Evolutionary conservation across 2,329 filamentous ascomycete genomes (phyloP).

Genomic region (Verticillium zaregamsianum): DNA sequence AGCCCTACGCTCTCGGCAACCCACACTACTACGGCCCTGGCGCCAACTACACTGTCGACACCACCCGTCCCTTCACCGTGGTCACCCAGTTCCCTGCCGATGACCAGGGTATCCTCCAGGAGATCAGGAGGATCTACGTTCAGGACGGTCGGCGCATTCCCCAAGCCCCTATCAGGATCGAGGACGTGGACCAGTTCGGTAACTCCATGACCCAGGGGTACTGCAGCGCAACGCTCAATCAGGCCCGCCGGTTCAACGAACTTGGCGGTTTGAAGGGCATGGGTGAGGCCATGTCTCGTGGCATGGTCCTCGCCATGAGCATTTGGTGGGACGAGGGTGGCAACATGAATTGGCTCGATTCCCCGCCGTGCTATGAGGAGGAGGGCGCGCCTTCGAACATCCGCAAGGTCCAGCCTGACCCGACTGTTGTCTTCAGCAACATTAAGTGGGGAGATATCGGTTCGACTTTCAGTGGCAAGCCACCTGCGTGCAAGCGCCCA

Average conservation of each 20-base stretch:
- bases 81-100: constrained; percentile 45
- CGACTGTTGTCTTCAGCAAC: constrained; percentile 50
- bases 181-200: constrained; percentile 22
- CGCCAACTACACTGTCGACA: constrained; percentile 27
- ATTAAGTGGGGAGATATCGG: constrained; percentile 59
- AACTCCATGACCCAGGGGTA: constrained; percentile 31
- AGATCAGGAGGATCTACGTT: constrained; percentile 45
- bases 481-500: too few species aligned
- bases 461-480: constrained; percentile 49
- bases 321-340: constrained; percentile 51
- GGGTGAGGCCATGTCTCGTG: constrained; percentile 39
- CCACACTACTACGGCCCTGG: constrained; percentile 27
- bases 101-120: constrained; percentile 30
- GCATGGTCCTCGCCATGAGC: constrained; percentile 47
- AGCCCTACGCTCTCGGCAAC: constrained; percentile 30
- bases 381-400: constrained; percentile 49
- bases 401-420: constrained; percentile 37
- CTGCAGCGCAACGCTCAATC: constrained; percentile 26
- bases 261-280: constrained; percentile 39
- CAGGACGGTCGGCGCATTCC: constrained; percentile 44
- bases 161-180: constrained; percentile 29
- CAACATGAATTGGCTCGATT: constrained; percentile 51
- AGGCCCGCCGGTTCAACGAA: constrained; percentile 23
- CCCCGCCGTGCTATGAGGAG: constrained; percentile 45
- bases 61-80: constrained; percentile 35